A percentile compares a stretch with the other conserved stretches of the same genome.
Evolutionary conservation across 1,139 yeast species (phyloP).

Genomic region (Petasospora fabianii): DNA sequence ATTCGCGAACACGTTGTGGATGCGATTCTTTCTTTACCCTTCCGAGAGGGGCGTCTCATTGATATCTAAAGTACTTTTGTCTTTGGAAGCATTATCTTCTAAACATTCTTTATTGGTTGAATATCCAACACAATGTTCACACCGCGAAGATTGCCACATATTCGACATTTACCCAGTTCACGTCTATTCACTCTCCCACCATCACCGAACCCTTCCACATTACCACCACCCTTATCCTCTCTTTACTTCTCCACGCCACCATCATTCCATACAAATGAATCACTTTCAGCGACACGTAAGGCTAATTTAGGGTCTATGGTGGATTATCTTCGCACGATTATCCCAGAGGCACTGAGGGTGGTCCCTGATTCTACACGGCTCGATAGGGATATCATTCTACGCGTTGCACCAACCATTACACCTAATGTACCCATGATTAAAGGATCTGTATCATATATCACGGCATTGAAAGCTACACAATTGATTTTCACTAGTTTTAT

Average conservation of each 20-base stretch:
- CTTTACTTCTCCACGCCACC: conserved; percentile 4
- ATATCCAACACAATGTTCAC: too few relatives aligned
- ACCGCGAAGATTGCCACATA: not conserved
- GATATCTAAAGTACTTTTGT: too few relatives aligned
- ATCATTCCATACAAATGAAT: conserved; percentile 11
- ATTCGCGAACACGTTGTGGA: too few relatives aligned
- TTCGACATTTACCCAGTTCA: too few relatives aligned
- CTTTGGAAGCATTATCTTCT: too few relatives aligned
- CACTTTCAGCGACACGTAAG: conserved; percentile 25
- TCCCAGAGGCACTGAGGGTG: conserved; percentile 54
- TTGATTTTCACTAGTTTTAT: conserved; percentile 51
- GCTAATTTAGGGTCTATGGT: conserved; percentile 64
- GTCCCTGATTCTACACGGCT: conserved; percentile 45
- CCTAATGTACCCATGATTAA: conserved; percentile 57
- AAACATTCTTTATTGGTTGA: too few relatives aligned
- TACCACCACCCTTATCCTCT: not conserved
- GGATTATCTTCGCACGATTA: conserved; percentile 45
- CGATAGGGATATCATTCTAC: conserved; percentile 49
- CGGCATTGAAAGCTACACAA: conserved; percentile 48
- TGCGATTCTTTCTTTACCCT: too few relatives aligned
- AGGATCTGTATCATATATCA: conserved; percentile 56
- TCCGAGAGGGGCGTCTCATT: too few relatives aligned
- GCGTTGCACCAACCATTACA: conserved; percentile 57
- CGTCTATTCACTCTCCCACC: too few relatives aligned
- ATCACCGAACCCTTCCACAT: too few relatives aligned